Conservation (phyloP, 78 protist genomes). For the Tieghemostelium lacteum region DNA sequence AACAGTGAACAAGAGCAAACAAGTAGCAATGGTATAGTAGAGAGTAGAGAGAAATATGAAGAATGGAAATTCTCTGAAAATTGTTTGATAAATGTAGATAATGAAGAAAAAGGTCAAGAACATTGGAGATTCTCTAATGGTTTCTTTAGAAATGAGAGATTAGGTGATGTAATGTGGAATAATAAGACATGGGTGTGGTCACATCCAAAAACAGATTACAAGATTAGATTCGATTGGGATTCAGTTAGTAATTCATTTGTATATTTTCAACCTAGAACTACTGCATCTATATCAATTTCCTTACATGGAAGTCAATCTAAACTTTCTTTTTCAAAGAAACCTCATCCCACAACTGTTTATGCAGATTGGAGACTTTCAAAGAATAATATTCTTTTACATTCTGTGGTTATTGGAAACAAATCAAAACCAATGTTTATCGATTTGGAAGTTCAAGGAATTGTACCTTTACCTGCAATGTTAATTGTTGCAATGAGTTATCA, state of each 20-base stretch:
- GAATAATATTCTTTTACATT: neutral
- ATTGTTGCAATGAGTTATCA: conserved; percentile 45
- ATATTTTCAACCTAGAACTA: neutral
- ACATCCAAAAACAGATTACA: conserved; percentile 48
- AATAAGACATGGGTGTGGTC: conserved; percentile 60
- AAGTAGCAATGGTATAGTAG: too few relatives aligned
- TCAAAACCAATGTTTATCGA: neutral
- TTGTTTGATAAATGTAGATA: neutral
- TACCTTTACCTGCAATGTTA: conserved; percentile 29
- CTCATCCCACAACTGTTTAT: conserved; percentile 45
- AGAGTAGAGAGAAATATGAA: neutral
- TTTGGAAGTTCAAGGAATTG: neutral
- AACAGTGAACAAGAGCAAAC: neutral
- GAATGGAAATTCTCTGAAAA: neutral
- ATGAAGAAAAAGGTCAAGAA: neutral
- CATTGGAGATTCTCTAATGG: conserved; percentile 31
- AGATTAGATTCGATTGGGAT: conserved; percentile 54
- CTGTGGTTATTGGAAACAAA: conserved; percentile 16
- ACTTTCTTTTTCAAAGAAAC: neutral
- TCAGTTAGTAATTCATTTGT: neutral
- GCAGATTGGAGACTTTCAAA: conserved; percentile 53
- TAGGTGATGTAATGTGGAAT: conserved; percentile 50
- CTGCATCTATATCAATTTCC: neutral
- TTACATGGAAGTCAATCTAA: neutral
- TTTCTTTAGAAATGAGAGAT: conserved; percentile 17